Percentiles rank a stretch among this genome's conserved stretches.
Evolutionary conservation across 1,284 basidiomycete genomes (phyloP).

Genomic region (Sporisorium reilianum): DNA sequence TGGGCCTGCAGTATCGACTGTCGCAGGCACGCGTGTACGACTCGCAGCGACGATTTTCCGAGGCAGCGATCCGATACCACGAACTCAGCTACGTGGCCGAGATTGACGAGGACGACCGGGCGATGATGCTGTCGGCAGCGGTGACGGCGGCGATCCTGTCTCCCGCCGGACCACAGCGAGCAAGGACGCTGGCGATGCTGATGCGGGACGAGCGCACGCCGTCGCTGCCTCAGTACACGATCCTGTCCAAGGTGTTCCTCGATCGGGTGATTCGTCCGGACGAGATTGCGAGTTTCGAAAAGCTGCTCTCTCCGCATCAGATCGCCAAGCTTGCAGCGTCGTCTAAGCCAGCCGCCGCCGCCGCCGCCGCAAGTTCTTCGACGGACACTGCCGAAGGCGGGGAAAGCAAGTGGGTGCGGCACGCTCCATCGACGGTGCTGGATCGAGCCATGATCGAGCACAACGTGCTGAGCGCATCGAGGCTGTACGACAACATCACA

Average conservation of each 20-base stretch:
- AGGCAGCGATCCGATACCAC: slow-evolving; percentile 94
- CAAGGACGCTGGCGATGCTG: slow-evolving; percentile 88
- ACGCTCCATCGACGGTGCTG: slow-evolving; percentile 90
- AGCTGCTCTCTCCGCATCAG: slow-evolving; percentile 88
- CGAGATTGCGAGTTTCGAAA: slow-evolving; percentile 90
- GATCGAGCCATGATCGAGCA: slow-evolving; percentile 98
- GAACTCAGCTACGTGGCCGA: slow-evolving; percentile 75
- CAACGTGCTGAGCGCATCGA: slow-evolving; percentile 92
- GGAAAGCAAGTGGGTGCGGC: slow-evolving; percentile 44
- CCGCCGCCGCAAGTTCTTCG: background rate
- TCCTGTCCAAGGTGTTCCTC: slow-evolving; percentile 96
- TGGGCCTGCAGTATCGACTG: slow-evolving; percentile 65
- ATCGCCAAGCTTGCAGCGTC: slow-evolving; percentile 81
- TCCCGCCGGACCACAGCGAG: slow-evolving; percentile 93
- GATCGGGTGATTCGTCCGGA: slow-evolving; percentile 91
- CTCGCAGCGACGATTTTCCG: slow-evolving; percentile 88
- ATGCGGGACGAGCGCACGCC: slow-evolving; percentile 91
- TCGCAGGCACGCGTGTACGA: slow-evolving; percentile 87
- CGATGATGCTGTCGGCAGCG: slow-evolving; percentile 75
- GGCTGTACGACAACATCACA: slow-evolving; percentile 70
- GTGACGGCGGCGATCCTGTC: slow-evolving; percentile 97
- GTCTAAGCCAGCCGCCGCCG: slow-evolving; percentile 1
- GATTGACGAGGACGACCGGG: slow-evolving; percentile 54
- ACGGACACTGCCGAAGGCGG: background rate
- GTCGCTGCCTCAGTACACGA: slow-evolving; percentile 83